Base-by-base conservation (phyloP, 2,329 filamentous ascomycete species). In the Tympanopsis confertula region DNA sequence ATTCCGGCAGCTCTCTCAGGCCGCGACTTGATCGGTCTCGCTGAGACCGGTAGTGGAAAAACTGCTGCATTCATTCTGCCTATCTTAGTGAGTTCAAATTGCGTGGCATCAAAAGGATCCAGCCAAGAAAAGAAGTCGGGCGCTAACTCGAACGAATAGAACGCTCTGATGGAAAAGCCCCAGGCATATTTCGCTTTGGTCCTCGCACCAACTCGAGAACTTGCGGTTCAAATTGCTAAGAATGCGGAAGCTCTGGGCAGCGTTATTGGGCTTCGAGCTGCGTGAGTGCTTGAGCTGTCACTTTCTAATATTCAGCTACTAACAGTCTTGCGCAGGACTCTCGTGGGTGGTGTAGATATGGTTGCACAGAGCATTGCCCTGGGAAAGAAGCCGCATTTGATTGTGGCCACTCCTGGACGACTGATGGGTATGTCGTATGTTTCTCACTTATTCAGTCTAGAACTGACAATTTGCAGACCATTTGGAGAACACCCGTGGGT, bases 321-420 rank as follows among this genome's bases (percentile, higher is more conserved):
- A n/a, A n/a, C n/a, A n/a, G 78, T 81, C 10, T 69, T 74, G 41
- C 72, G 66, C 42, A 68, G 71, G 1, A 67, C 73, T 2, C 61
- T 82, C 12, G 74, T 82, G 3, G 78, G 78, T 35, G 78, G 78
- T 13, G 78, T 82, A 74, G 77, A 82, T 43, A 82, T 81, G 76
- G 71, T 81, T 1, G 62, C 74, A 0, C 78, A 82, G 50, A 58
- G 72, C 1, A 81, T 82, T 37, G 71, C 77, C 0, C 61, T 82
- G 1, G 74, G 73, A 5, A 81, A 81, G 60, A 75, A 76, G 38
- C 78, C 78, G 10, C 78, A 82, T 42, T 70, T 82, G 15, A 56
- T 82, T 5, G 76, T 82, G 29, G 76, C 77, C 1, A 81, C 76
- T 0, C 77, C 76, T 0, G 76, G 76, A 17, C 67, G 77, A 37